Evolutionary conservation across 768 basidiomycete genomes (phyloP), one percentile per base, ranked within the genome.

Genomic region (Suillus brevipes): DNA sequence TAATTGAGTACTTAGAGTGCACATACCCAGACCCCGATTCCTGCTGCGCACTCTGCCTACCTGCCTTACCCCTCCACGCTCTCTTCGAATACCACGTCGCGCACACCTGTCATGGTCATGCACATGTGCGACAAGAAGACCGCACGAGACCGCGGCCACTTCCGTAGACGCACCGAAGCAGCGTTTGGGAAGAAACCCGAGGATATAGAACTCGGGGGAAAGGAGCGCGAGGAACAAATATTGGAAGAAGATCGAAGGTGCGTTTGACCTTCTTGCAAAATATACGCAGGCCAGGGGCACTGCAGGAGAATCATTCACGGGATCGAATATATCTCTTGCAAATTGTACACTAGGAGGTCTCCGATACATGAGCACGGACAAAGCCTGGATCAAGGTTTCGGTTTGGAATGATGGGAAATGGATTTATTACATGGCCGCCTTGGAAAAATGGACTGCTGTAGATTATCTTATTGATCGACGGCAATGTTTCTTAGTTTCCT

Each of bases 1-100:
- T 80, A 52, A 69, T 78, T 18, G 73, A 76, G 53, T 79, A 80
- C 65, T 75, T 81, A 45, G 79, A 80, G 43, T 68, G 61, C n/a
- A 71, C 68, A 10, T 74, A 70, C 53, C 67, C 66, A 28, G 53
- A 63, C 36, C 65, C 66, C 16, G 72, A 73, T 10, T 47, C 57
- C 52, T 57, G 52, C 47, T 53, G 36, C 20, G 49, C 52, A 52
- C 56, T 73, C 14, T 66, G 64, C 38, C 75, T 75, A 2, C 63
- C 55, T 3, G 64, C 67, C 47, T 72, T 67, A 18, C 66, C 70
- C 13, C 67, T 71, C 8, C 74, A 77, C 58, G 67, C 69, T 6
- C 47, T 69, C 23, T 71, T 77, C 60, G 70, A 73, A 34, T 57
- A 67, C 31, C 68, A 70, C 28, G 56, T 71, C 18, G 63, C 65